Base-by-base conservation (phyloP, 1,139 yeast species). In the Yamadazyma aaseri region DNA sequence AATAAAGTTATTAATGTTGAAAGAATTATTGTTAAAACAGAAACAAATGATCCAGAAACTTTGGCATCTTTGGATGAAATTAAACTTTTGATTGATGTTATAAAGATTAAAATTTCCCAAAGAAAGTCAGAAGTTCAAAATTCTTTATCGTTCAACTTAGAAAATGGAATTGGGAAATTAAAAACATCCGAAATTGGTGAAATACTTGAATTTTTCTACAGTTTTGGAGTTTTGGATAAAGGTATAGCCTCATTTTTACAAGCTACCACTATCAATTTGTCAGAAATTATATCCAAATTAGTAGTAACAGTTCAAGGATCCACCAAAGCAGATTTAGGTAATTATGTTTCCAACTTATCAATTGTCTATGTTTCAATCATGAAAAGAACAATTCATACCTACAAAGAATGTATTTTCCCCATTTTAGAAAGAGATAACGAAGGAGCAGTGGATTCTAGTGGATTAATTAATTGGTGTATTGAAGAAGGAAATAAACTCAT, bases 401-500 rank as follows among this genome's bases (percentile, higher is more conserved):
- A 66, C 44, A 58, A 61, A 36, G 47, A 49, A 12, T 57, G 64
- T 33, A 63, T 69, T 15, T 55, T 56, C 14, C 67, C 68, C 0
- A 52, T 68, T 4, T 44, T 68, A 28, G 55, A 53, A 35, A 51
- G 61, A 27, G 56, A 56, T 32, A 51, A 46, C 33, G 51, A 55
- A 10, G 56, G 51, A 1, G 48, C 46, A 9, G 65, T 63, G 11
- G 73, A 69, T 42, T 64, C 72, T 1, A 62, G 71, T 50, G 72
- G 73, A 5, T 59, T 70, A 38, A 63, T 69, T 34, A 64, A 65
- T 42, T 87, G 96, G 96, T 79, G 86, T 28, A 73, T 76, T 36
- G 73, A 71, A 2, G 86, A 83, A 51, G 77, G 86, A 22, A 74
- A 77, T 33, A 66, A 67, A 34, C 81, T 84, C 48, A 77, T 80